These are phyloP conservation scores for Neonectria neomacrospora DNA, from an alignment of 2,329 filamentous ascomycete species.

Conservation along the genomic window DNA sequence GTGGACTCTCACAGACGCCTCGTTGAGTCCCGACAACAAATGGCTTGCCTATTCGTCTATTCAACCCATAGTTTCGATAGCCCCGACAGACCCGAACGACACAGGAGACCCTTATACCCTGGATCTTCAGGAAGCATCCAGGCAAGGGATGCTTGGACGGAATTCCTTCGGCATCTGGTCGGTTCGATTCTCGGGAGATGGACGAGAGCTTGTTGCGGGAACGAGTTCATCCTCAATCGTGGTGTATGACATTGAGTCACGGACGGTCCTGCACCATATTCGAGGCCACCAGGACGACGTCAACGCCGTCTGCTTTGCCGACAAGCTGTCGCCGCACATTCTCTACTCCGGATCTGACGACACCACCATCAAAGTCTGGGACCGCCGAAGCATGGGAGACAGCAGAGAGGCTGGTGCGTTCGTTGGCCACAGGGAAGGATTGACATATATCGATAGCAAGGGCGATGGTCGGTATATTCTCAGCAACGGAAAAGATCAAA, in stretches of 20 bases:
- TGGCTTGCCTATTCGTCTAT: constrained; percentile 95
- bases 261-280: constrained; percentile 78
- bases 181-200: constrained; percentile 91
- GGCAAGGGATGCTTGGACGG: constrained; percentile 44
- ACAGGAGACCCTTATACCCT: constrained; percentile 81
- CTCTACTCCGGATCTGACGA: constrained; percentile 97
- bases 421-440: constrained; percentile 72
- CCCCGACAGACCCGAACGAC: constrained; percentile 86
- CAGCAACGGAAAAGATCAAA: constrained; percentile 95
- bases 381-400: constrained; percentile 90
- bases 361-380: constrained; percentile 94
- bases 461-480: constrained; percentile 84
- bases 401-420: constrained; percentile 75
- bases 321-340: constrained; percentile 88
- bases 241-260: constrained; percentile 91
- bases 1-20: constrained; percentile 97
- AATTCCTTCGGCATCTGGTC: constrained; percentile 80
- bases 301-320: constrained; percentile 96
- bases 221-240: constrained; percentile 83
- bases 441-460: constrained; percentile 77
- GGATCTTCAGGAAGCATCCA: constrained; percentile 65
- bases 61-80: constrained; percentile 82
- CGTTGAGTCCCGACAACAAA: constrained; percentile 89
- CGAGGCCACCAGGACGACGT: constrained; percentile 87
- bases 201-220: constrained; percentile 88